Conservation (phyloP, 768 basidiomycete species). For the Lactarius pseudohatsudake region DNA sequence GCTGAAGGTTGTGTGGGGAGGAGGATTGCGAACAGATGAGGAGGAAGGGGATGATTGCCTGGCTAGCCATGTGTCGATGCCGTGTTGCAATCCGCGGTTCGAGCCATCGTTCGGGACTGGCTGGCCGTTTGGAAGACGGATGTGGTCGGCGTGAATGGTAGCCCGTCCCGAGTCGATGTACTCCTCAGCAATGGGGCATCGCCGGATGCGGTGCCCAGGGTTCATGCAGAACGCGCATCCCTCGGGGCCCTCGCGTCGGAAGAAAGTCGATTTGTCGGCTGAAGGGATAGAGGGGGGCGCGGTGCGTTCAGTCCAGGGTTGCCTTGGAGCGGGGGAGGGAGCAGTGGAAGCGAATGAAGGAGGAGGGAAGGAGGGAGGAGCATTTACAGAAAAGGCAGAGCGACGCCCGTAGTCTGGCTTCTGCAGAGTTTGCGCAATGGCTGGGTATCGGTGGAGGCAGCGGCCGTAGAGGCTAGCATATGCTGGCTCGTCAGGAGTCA, state of each 20-base stretch:
- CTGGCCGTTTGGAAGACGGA: too few relatives aligned
- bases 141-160: too few relatives aligned
- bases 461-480: background rate
- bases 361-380: too few relatives aligned
- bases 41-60: too few relatives aligned
- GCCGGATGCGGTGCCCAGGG: background rate
- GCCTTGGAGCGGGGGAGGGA: too few relatives aligned
- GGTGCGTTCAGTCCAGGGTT: background rate
- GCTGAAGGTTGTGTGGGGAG: too few relatives aligned
- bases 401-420: background rate
- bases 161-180: too few relatives aligned
- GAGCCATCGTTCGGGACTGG: too few relatives aligned
- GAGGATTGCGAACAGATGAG: too few relatives aligned
- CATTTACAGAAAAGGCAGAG: background rate
- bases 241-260: background rate
- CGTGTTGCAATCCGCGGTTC: too few relatives aligned
- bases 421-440: background rate
- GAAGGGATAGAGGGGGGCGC: background rate
- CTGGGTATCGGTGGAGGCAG: background rate
- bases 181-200: background rate
- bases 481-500: background rate
- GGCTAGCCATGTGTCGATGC: too few relatives aligned
- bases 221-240: background rate
- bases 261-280: background rate
- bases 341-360: too few relatives aligned